Percentiles rank a stretch among this genome's conserved stretches.
phyloP scores from a whole-genome alignment of 352 stramenopile genomes.

The Pythium utonaiense region DNA sequence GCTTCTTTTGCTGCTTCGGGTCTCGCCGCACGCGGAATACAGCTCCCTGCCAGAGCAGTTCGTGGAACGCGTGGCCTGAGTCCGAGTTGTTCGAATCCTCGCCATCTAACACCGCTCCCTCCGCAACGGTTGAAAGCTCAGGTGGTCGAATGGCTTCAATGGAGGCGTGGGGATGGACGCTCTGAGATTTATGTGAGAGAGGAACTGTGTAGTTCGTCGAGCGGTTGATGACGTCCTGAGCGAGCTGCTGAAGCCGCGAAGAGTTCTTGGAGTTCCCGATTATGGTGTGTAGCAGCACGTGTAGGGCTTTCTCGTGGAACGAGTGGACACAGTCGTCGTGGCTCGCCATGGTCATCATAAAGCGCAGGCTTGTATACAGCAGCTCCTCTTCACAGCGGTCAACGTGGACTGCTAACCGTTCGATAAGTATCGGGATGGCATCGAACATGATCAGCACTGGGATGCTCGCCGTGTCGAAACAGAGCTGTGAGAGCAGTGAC shows the following conservation, averaged over 20 bases:
- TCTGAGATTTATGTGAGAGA: neutral
- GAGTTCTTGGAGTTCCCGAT: constrained; percentile 11
- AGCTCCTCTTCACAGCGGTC: constrained; percentile 25
- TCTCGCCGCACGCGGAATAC: constrained; percentile 20
- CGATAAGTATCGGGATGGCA: constrained; percentile 29
- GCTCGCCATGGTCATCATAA: constrained; percentile 25
- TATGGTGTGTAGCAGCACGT: constrained; percentile 1
- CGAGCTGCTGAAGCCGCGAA: constrained; percentile 9
- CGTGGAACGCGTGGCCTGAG: neutral
- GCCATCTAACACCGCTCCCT: neutral
- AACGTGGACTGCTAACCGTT: constrained; percentile 29
- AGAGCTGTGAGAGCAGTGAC: constrained; percentile 31
- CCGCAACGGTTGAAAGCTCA: neutral
- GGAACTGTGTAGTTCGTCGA: neutral
- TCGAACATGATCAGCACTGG: constrained; percentile 39
- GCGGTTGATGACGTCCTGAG: constrained; percentile 10
- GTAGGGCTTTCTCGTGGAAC: constrained; percentile 8
- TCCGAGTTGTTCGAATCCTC: neutral
- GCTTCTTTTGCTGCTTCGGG: constrained; percentile 26
- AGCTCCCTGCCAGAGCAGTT: constrained; percentile 9
- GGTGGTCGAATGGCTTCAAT: neutral
- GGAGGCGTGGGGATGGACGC: neutral
- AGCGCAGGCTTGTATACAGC: constrained; percentile 29
- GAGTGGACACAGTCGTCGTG: constrained; percentile 4
- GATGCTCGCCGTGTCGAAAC: constrained; percentile 26